Evolutionary conservation across 805 yeast genomes (phyloP), one percentile per base, ranked within the genome.

Genomic region (Ogataea trehaloabstinens): DNA sequence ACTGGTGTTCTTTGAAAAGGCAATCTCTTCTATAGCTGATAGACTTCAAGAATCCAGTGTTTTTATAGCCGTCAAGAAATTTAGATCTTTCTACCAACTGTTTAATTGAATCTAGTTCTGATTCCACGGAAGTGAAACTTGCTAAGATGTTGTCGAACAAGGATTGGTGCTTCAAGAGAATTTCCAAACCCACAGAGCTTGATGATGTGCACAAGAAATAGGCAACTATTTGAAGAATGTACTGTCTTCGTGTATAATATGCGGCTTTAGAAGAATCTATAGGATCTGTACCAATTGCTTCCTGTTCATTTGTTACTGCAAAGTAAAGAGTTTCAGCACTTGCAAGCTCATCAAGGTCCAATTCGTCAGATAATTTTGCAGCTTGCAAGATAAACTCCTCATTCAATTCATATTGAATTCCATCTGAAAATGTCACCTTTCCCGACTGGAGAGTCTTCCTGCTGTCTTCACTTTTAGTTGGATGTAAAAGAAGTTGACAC

Each of bases 341-440:
- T 2, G 75, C 68, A 20, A 85, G 37, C 57, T 91, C 97, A 60
- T 91, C 95, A 36, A 91, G 66, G 35, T 85, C 69, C 37, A 91
- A 68, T 27, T 78, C 79, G 46, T 80, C 85, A 0, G 90, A 66
- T 13, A 84, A 53, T 18, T 68, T 67, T 4, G 79, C 67, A 1
- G 88, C 73, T 4, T 74, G 68, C 37, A 78, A 70, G 28, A 83
- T 68, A 49, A 88, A 90, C 27, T 77, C 76, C 33, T 76, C 67
- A 53, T 85, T 87, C 22, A 90, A 60, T 42, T 74, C 74, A 49
- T 74, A 82, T 32, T 76, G 76, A 11, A 71, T 73, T 18, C 81
- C 82, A 51, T 73, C 80, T 15, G 70, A 63, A 22, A 89, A 66
- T 7, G 55, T 56, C 5, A 81, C 56, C 22, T 61, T 68, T 4